phyloP scores from a whole-genome alignment of 2,329 filamentous ascomycete species.

The Diaporthe amygdali region DNA sequence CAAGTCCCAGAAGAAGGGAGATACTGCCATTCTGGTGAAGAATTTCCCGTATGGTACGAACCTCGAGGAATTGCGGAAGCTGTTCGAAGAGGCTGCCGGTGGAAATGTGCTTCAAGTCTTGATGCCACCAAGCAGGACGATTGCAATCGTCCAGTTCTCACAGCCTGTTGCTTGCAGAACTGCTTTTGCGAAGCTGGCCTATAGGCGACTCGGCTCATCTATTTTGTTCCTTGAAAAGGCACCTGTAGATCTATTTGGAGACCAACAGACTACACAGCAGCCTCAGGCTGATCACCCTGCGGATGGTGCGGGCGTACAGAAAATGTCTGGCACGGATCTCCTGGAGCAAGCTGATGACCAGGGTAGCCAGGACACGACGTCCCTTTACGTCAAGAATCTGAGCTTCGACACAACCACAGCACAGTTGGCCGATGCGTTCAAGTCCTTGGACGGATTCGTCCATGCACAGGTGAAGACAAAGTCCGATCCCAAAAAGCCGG shows the following conservation, averaged over 20 bases:
- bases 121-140: constrained; percentile 91
- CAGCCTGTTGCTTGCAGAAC: constrained; percentile 79
- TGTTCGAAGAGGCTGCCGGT: constrained; percentile 77
- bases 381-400: constrained; percentile 91
- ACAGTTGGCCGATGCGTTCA: constrained; percentile 77
- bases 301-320: constrained; percentile 55
- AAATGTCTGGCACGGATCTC: constrained; percentile 72
- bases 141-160: constrained; percentile 89
- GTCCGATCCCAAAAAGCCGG: constrained; percentile 86
- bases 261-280: constrained; percentile 34
- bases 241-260: constrained; percentile 77
- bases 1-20: constrained; percentile 82
- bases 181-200: constrained; percentile 85
- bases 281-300: constrained; percentile 42
- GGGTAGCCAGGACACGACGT: constrained; percentile 70
- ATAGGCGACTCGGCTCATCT: constrained; percentile 88
- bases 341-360: constrained; percentile 61
- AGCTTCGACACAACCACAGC: constrained; percentile 88
- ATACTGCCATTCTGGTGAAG: constrained; percentile 88
- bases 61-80: constrained; percentile 75
- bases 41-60: constrained; percentile 89
- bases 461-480: constrained; percentile 93
- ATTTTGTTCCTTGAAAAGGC: constrained; percentile 94
- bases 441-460: constrained; percentile 83
- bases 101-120: constrained; percentile 82